Base-by-base conservation (phyloP, 345 rosid genomes). In the Abelmoschus esculentus region DNA sequence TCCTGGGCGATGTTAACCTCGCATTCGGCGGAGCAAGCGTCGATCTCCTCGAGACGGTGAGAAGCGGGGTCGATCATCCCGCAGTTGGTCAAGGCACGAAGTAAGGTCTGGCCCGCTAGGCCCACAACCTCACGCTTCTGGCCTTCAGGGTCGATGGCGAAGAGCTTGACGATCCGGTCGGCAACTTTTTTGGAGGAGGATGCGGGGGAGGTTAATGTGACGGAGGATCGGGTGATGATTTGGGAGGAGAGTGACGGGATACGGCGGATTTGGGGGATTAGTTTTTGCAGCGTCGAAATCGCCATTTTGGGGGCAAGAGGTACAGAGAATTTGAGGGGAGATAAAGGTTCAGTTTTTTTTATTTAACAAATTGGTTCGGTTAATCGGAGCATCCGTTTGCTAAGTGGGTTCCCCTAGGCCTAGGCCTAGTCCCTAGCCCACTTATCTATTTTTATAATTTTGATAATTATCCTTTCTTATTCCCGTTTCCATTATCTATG, bases 1-100 rank as follows among this genome's bases (percentile, higher is more conserved):
- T 95, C 99, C 87, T 95, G 84, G 2, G 98, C 99, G 87, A 95
- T 91, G 81, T 66, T 87, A 70, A 95, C 99, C 87, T 95, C 99
- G 84, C 98, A 95, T 73, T 95, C 99, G 12, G 99, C 87, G 36
- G 96, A 91, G 82, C 99, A 95, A 58, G 99, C 99, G 11, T 95
- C 99, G 85, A 95, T 91, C 61, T 95, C 98, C 55, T 91, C 99
- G 32, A 90, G 84, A 10, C 98, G 87, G 80, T 91, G 98, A 22
- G 99, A 95, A 15, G 80, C 89, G 29, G 98, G 98, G 66, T 95
- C 99, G 75, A 95, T 95, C 49, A 91, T 76, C 11, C 97, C 92
- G 62, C 75, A 66, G 75, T 91, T 88, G 19, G 86, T 70, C 9
- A 95, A 82, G 34, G 96, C 89, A 50, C 88, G 87, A 55, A 95